phyloP scores from a whole-genome alignment of 2,329 filamentous ascomycete species.

The Mycosphaerella sp. region DNA sequence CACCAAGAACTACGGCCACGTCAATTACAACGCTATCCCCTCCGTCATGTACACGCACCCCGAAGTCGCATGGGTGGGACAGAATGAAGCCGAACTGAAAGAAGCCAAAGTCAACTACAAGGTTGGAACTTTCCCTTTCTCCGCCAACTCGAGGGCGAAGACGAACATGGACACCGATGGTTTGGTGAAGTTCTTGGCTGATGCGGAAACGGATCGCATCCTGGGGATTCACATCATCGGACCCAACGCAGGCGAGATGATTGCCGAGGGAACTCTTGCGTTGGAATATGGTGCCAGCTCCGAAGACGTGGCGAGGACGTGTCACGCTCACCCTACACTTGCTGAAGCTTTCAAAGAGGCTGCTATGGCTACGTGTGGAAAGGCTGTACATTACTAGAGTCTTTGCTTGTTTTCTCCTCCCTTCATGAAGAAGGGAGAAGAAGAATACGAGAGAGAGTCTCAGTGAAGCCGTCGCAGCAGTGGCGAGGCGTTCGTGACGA shows the following conservation, averaged over 20 bases:
- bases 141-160: conserved; percentile 96
- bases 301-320: conserved; percentile 91
- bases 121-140: conserved; percentile 91
- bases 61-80: conserved; percentile 96
- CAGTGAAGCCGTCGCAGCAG: neutral
- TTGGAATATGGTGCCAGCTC: conserved; percentile 93
- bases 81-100: conserved; percentile 96
- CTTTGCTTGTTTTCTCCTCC: neutral
- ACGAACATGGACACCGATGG: conserved; percentile 96
- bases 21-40: conserved; percentile 97
- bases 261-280: conserved; percentile 91
- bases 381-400: conserved; percentile 87
- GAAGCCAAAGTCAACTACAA: conserved; percentile 84
- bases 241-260: conserved; percentile 96
- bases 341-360: conserved; percentile 99
- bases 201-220: conserved; percentile 93
- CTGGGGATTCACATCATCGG: conserved; percentile 96
- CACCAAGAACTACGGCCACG: conserved; percentile 94
- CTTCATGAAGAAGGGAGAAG: neutral
- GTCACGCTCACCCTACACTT: conserved; percentile 92
- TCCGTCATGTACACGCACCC: conserved; percentile 99
- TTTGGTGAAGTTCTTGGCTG: conserved; percentile 92
- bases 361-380: conserved; percentile 92
- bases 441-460: neutral
- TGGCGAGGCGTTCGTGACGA: neutral